A percentile compares a stretch with the other conserved stretches of the same genome.
These are phyloP conservation scores for Musa schizocarpa DNA, from an alignment of 176 grass and related monocot genomes.

Conservation along the genomic window DNA sequence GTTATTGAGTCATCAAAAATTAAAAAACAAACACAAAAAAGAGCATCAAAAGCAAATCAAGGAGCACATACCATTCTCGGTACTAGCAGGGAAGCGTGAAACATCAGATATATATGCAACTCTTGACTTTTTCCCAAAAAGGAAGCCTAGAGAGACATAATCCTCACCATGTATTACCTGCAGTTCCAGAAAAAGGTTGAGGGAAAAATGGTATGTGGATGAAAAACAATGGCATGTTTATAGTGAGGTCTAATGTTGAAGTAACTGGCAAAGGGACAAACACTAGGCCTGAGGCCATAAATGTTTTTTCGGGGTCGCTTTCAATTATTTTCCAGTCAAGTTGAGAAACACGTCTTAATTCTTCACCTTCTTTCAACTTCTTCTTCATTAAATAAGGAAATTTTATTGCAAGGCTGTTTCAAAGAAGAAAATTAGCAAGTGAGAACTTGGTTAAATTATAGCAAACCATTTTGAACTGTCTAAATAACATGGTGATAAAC, in stretches of 20 bases:
- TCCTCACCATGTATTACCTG: constrained; percentile 98
- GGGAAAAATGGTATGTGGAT: constrained; percentile 5
- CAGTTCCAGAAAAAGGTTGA: constrained; percentile 3
- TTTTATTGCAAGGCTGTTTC: constrained; percentile 65
- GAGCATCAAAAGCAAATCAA: too few relatives aligned
- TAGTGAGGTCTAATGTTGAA: constrained; percentile 2
- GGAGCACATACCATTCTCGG: constrained; percentile 59
- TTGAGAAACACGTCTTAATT: constrained; percentile 80
- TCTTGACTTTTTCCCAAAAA: constrained; percentile 83
- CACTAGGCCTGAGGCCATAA: constrained; percentile 65
- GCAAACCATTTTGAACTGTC: not conserved
- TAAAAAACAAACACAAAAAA: too few relatives aligned
- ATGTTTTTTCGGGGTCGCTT: constrained; percentile 48
- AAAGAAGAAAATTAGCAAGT: constrained; percentile 16
- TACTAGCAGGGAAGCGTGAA: constrained; percentile 77
- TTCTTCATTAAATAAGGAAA: constrained; percentile 79
- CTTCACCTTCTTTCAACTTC: constrained; percentile 78
- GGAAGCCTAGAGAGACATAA: constrained; percentile 81
- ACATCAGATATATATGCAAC: constrained; percentile 97
- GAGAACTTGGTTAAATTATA: not conserved
- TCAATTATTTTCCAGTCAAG: constrained; percentile 94
- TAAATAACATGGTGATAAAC: too few relatives aligned
- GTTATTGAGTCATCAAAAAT: too few relatives aligned
- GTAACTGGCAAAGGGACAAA: constrained; percentile 88
- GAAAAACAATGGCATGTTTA: not conserved